Conservation (phyloP, 2,329 filamentous ascomycete genomes). For the Metarhizium robertsii region DNA sequence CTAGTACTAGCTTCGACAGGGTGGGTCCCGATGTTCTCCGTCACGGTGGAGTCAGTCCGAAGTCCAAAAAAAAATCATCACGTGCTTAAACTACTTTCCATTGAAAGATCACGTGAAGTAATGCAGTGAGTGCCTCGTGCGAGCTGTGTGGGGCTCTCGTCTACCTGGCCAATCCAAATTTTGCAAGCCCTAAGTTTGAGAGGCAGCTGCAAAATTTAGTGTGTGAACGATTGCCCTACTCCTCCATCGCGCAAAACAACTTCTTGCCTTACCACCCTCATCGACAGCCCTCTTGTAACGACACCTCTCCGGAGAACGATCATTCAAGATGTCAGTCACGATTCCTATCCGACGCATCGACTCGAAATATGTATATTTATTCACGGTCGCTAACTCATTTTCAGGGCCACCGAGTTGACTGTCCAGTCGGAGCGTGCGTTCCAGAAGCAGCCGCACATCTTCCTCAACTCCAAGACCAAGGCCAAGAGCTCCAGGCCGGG, state of each 20-base stretch:
- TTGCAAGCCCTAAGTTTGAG: constrained; percentile 30
- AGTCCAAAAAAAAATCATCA: no score
- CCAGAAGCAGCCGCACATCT: constrained; percentile 99
- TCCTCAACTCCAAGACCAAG: constrained; percentile 95
- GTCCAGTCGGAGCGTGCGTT: constrained; percentile 99
- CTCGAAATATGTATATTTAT: neutral
- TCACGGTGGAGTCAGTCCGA: no score
- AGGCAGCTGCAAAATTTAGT: constrained; percentile 24
- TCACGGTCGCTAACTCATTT: constrained; percentile 26
- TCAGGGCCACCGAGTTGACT: constrained; percentile 96
- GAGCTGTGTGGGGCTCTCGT: constrained; percentile 12
- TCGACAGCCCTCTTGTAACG: constrained; percentile 30
- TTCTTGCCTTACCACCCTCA: constrained; percentile 24
- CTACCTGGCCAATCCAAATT: constrained; percentile 25
- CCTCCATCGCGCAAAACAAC: constrained; percentile 27
- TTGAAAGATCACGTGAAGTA: constrained; percentile 17
- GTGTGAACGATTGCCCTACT: constrained; percentile 27
- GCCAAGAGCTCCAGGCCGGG: constrained; percentile 74
- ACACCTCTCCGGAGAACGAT: constrained; percentile 30
- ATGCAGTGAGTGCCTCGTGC: neutral
- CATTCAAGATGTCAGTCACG: constrained; percentile 33
- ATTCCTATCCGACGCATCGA: constrained; percentile 2
- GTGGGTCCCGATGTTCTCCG: neutral
- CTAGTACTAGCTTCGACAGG: neutral
- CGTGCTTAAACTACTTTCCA: no score